Evolutionary conservation across 768 basidiomycete genomes (phyloP).

Genomic region (Xerocomus potaroensis): DNA sequence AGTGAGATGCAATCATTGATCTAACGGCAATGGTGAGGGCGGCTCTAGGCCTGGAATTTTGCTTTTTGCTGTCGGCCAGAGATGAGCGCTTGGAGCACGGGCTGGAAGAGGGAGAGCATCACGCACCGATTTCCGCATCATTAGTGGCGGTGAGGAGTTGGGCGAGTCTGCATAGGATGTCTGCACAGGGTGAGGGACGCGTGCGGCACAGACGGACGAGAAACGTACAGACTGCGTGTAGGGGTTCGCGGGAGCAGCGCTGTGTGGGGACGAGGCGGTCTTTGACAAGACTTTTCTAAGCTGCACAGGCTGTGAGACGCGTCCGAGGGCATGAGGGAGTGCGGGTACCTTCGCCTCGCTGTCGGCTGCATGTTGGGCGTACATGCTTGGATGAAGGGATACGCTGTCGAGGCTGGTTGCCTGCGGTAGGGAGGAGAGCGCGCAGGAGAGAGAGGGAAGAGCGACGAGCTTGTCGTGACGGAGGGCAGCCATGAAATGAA

Average conservation of each 20-base stretch:
- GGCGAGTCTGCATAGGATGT: conserved; percentile 35
- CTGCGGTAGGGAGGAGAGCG: conserved; percentile 64
- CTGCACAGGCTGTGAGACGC: conserved; percentile 28
- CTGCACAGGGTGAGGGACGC: conserved; percentile 24
- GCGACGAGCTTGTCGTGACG: conserved; percentile 58
- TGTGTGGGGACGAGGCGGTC: conserved; percentile 37
- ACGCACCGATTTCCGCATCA: conserved; percentile 55
- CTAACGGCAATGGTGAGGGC: no score
- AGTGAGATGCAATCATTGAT: no score
- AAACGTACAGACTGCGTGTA: conserved; percentile 38
- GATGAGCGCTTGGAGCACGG: not conserved
- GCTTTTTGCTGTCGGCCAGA: conserved; percentile 30
- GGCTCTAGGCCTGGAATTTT: conserved; percentile 34
- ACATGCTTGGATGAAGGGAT: conserved; percentile 65
- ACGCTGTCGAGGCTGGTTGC: conserved; percentile 68
- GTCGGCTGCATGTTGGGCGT: conserved; percentile 60
- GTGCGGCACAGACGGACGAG: not conserved
- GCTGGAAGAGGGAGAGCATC: not conserved
- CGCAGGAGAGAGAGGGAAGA: conserved; percentile 67
- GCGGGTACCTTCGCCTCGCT: conserved; percentile 68
- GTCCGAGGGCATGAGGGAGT: not conserved
- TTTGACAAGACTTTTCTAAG: conserved; percentile 63
- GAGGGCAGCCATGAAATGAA: conserved; percentile 32
- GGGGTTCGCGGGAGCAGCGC: conserved; percentile 28
- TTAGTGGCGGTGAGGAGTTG: conserved; percentile 42